These are phyloP conservation scores for Tulasnella sp. DNA, from an alignment of 768 basidiomycete species.

Conservation along the genomic window DNA sequence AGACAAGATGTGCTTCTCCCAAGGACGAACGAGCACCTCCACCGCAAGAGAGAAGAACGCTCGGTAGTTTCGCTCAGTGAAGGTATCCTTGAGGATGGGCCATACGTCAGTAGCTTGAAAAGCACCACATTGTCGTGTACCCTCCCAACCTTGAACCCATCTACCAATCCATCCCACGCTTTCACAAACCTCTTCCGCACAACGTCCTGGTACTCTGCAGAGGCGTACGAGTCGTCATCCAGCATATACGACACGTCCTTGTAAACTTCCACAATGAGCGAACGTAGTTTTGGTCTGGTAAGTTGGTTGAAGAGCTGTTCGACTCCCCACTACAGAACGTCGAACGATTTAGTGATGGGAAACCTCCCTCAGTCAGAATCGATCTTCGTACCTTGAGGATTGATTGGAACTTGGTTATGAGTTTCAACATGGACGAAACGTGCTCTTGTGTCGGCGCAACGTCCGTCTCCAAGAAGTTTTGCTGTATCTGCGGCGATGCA, in stretches of 20 bases:
- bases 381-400: conserved; percentile 59
- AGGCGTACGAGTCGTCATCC: conserved; percentile 81
- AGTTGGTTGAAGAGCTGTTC: conserved; percentile 97
- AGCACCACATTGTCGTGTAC: neutral
- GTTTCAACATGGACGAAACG: conserved; percentile 51
- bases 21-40: conserved; percentile 86
- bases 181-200: conserved; percentile 88
- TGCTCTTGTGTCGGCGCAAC: conserved; percentile 49
- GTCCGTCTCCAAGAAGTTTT: conserved; percentile 64
- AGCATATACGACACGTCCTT: conserved; percentile 84
- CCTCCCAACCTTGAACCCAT: conserved; percentile 76
- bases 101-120: neutral
- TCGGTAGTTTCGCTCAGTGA: conserved; percentile 86
- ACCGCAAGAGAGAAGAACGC: conserved; percentile 80
- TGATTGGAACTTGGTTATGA: conserved; percentile 63
- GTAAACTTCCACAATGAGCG: conserved; percentile 80
- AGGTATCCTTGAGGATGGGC: conserved; percentile 57
- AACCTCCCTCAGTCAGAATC: neutral
- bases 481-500: conserved; percentile 52
- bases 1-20: conserved; percentile 82
- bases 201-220: conserved; percentile 79
- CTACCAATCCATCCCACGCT: conserved; percentile 78
- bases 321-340: conserved; percentile 50
- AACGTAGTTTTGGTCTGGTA: conserved; percentile 79
- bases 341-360: conserved; percentile 42